Evolutionary conservation across 129 eudicot genomes (phyloP).

Genomic region (Centaurea solstitialis): DNA sequence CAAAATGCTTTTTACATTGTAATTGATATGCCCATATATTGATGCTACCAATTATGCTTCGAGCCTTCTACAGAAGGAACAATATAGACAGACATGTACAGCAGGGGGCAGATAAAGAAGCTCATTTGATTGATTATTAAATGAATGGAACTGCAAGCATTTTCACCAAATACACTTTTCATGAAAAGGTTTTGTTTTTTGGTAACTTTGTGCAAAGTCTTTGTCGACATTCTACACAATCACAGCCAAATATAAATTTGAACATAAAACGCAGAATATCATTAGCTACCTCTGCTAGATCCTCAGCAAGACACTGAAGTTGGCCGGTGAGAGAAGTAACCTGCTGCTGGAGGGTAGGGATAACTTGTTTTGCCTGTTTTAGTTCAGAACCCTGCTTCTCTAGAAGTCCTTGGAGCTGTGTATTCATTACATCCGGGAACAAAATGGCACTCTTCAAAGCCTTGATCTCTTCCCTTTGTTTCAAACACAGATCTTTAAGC

Average conservation of each 20-base stretch:
- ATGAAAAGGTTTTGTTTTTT: no score
- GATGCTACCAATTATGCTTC: no score
- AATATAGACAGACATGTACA: no score
- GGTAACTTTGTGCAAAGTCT: not conserved
- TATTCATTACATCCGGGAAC: slow-evolving; percentile 71
- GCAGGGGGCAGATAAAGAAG: no score
- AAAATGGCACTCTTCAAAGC: slow-evolving; percentile 72
- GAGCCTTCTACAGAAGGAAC: no score
- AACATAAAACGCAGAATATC: not conserved
- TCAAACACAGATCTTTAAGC: slow-evolving; percentile 84
- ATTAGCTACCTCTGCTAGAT: slow-evolving; percentile 73
- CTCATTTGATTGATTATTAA: no score
- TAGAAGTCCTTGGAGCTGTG: slow-evolving; percentile 61
- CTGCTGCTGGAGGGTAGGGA: slow-evolving; percentile 81
- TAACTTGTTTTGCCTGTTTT: slow-evolving; percentile 75
- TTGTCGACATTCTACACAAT: not conserved
- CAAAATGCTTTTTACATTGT: no score
- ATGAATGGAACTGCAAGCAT: no score
- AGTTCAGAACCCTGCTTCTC: slow-evolving; percentile 80
- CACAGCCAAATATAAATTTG: not conserved
- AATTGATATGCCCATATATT: no score
- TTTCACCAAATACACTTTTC: no score
- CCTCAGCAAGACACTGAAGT: slow-evolving; percentile 82
- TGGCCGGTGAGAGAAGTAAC: slow-evolving; percentile 88
- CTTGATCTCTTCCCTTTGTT: slow-evolving; percentile 96